These are phyloP conservation scores for Lodderomyces jiufengensis DNA, from an alignment of 1,139 yeast species.

Conservation along the genomic window DNA sequence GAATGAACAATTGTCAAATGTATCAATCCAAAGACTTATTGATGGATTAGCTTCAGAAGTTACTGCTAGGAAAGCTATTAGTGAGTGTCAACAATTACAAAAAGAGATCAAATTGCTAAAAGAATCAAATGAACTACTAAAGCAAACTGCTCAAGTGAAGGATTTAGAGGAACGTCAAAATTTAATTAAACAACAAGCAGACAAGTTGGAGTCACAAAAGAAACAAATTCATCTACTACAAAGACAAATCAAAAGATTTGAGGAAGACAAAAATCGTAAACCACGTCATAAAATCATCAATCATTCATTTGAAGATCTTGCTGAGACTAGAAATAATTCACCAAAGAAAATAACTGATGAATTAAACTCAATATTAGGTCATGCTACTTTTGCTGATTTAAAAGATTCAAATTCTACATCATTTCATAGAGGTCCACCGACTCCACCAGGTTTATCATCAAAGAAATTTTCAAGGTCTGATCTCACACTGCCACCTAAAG, in stretches of 20 bases:
- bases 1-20: slow-evolving; percentile 23
- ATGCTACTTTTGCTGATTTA: slow-evolving; percentile 4
- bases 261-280: slow-evolving; percentile 4
- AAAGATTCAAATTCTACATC: slow-evolving; percentile 3
- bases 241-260: slow-evolving; percentile 8
- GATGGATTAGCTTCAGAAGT: slow-evolving; percentile 33
- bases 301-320: slow-evolving; percentile 7
- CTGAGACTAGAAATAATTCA: not conserved
- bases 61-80: slow-evolving; percentile 32
- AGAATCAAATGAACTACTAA: slow-evolving; percentile 22
- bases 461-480: not conserved
- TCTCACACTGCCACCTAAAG: no score
- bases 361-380: not conserved
- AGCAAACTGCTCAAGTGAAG: not conserved
- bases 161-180: slow-evolving; percentile 7
- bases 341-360: not conserved
- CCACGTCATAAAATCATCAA: not conserved
- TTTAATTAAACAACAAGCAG: slow-evolving; percentile 16
- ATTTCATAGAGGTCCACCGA: slow-evolving; percentile 16
- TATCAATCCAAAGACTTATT: slow-evolving; percentile 33
- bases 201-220: slow-evolving; percentile 19
- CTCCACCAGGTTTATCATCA: slow-evolving; percentile 17
- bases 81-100: slow-evolving; percentile 26
- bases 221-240: slow-evolving; percentile 24
- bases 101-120: slow-evolving; percentile 22